Evolutionary conservation across 1,284 basidiomycete genomes (phyloP).

Genomic region (Mrakiaceae sp.): DNA sequence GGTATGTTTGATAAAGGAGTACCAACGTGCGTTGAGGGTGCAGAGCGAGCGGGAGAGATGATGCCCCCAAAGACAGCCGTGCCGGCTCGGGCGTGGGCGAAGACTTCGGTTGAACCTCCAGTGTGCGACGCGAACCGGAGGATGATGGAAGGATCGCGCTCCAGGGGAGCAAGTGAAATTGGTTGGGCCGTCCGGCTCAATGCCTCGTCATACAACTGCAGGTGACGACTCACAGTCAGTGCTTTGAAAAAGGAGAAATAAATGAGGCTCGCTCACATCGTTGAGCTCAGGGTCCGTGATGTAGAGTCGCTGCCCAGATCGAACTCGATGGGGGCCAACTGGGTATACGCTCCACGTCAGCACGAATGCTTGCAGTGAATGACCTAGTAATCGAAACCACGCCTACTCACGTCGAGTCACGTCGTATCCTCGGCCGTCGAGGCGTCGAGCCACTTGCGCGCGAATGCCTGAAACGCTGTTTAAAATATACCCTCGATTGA

Average conservation of each 20-base stretch:
- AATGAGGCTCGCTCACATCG: neutral
- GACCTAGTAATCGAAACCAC: neutral
- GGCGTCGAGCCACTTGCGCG: constrained; percentile 57
- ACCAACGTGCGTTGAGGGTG: neutral
- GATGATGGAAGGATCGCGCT: no score
- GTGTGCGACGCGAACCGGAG: no score
- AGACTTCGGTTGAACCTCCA: no score
- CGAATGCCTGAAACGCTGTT: constrained; percentile 65
- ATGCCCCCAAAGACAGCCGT: constrained; percentile 7
- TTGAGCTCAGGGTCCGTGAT: constrained; percentile 48
- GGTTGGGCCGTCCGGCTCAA: neutral
- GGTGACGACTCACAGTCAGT: no score
- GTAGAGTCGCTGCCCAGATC: constrained; percentile 66
- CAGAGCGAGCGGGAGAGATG: neutral
- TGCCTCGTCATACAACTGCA: constrained; percentile 1
- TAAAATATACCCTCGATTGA: constrained; percentile 59
- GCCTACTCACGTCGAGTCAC: constrained; percentile 57
- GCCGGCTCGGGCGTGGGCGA: neutral
- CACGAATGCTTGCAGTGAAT: neutral
- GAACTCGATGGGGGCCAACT: constrained; percentile 75
- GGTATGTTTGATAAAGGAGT: no score
- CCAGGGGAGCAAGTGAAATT: no score
- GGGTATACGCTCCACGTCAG: neutral
- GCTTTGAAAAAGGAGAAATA: no score
- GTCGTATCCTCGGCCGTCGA: constrained; percentile 78